Evolutionary conservation across 2,329 filamentous ascomycete species (phyloP), one percentile per base, ranked within the genome.

Genomic region (Aspergillus awamori): DNA sequence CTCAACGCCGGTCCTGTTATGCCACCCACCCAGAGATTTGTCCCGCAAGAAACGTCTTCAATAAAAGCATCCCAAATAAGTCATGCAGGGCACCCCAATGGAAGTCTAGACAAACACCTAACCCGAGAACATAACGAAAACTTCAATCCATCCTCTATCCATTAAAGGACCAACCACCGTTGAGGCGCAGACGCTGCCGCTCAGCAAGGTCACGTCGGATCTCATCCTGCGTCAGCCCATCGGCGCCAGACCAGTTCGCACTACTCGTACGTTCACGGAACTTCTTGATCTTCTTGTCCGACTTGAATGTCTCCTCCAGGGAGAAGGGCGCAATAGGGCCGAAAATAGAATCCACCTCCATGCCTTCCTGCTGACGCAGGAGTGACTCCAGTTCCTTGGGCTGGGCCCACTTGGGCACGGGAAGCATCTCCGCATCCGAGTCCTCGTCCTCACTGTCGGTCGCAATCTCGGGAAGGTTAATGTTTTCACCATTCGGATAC

Each of bases 261-360:
- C 92, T 97, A 69, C 92, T 96, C 5, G 94, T 97, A 59, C 95
- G 86, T 55, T 91, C 89, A 17, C 96, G 87, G 83, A 97, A 98
- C 72, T 92, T 91, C 81, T 91, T 91, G 76, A 91, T 87, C 65
- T 94, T 92, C 76, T 93, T 93, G 77, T 90, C 93, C 76, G 93
- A 92, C 77, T 85, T 90, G 79, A 99, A 99, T 33, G 97, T 93
- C 74, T 98, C 93, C 71, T 99, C 96, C 89, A 99, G 95, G 71
- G 92, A 92, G 66, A 99, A 83, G 11, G 93, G 91, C 10, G 86
- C 89, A 24, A 96, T 92, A 0, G 92, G 91, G 0, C 95, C 95
- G 72, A 99, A 99, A 57, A 99, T 91, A 0, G 93, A 92, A 70
- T 99, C 93, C 67, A 95, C 74, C 57, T 77, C 77, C 65, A 74